phyloP scores from a whole-genome alignment of 2,329 filamentous ascomycete genomes.

The Scolecobasidium constrictum region DNA sequence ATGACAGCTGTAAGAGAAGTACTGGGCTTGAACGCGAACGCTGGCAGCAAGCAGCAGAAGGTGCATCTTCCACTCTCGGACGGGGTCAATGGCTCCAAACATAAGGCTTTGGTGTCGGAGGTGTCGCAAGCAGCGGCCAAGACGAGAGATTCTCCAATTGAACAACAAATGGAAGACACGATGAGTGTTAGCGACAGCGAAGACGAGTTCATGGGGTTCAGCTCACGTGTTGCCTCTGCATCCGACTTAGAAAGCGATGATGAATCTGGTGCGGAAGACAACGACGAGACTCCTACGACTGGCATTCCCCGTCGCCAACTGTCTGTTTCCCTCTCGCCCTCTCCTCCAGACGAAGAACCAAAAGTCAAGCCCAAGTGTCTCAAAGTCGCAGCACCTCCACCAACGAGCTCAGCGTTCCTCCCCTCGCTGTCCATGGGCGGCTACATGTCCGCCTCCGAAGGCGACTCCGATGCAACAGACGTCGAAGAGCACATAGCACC shows the following conservation, averaged over 20 bases:
- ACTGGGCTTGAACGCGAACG: background rate
- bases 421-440: conserved; percentile 66
- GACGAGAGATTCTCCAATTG: too few species aligned
- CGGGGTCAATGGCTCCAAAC: background rate
- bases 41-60: background rate
- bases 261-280: background rate
- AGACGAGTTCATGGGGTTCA: background rate
- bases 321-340: background rate
- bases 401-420: conserved; percentile 49
- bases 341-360: background rate
- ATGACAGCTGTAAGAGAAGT: conserved; percentile 2
- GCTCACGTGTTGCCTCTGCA: background rate
- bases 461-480: conserved; percentile 51
- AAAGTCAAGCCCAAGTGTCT: background rate
- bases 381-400: too few species aligned
- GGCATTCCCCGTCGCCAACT: too few species aligned
- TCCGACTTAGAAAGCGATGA: background rate
- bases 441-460: conserved; percentile 69
- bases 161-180: background rate
- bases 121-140: conserved; percentile 24
- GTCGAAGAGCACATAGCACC: conserved; percentile 37
- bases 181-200: background rate
- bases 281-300: background rate
- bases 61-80: background rate
- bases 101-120: background rate